Percentiles rank a stretch among this genome's conserved stretches.
These are phyloP conservation scores for Dactylorhiza incarnata DNA, from an alignment of 106 monocot genomes.

Conservation along the genomic window DNA sequence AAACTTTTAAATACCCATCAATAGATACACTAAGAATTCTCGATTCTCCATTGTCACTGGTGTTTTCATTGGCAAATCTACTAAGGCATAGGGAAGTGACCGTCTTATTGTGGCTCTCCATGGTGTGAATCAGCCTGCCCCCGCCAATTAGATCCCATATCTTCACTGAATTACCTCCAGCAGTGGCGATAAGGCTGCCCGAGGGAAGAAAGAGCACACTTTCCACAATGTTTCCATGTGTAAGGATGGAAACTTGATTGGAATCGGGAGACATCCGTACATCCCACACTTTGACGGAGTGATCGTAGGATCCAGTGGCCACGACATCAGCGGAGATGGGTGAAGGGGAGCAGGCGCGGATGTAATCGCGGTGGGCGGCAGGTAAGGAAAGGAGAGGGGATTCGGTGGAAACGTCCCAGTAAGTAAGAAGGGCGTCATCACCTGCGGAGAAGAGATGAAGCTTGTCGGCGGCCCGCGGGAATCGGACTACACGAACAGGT, in stretches of 20 bases:
- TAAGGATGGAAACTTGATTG: slow-evolving; percentile 22
- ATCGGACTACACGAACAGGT: slow-evolving; percentile 63
- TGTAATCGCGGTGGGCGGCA: slow-evolving; percentile 76
- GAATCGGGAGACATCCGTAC: slow-evolving; percentile 26
- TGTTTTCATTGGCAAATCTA: slow-evolving; percentile 15
- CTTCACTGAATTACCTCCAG: slow-evolving; percentile 75
- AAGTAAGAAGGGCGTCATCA: slow-evolving; percentile 68
- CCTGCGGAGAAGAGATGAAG: slow-evolving; percentile 80
- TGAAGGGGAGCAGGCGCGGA: slow-evolving; percentile 65
- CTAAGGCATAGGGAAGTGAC: slow-evolving; percentile 63
- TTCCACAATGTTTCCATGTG: slow-evolving; percentile 74
- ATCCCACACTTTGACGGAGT: slow-evolving; percentile 76
- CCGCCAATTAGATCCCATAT: slow-evolving; percentile 92
- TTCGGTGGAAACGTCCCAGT: slow-evolving; percentile 82
- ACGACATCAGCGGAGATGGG: slow-evolving; percentile 52
- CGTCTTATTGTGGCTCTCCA: slow-evolving; percentile 93
- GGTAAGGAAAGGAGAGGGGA: slow-evolving; percentile 35
- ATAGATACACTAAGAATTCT: slow-evolving; percentile 78
- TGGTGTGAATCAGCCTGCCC: slow-evolving; percentile 56
- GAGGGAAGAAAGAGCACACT: slow-evolving; percentile 78
- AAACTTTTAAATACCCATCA: slow-evolving; percentile 89
- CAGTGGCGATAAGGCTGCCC: slow-evolving; percentile 76
- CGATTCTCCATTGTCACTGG: slow-evolving; percentile 25
- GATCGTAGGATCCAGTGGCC: slow-evolving; percentile 89
- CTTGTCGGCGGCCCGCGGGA: slow-evolving; percentile 59